These are phyloP conservation scores for Astrocystis sublimbata DNA, from an alignment of 495 filamentous ascomycete species.

Conservation along the genomic window DNA sequence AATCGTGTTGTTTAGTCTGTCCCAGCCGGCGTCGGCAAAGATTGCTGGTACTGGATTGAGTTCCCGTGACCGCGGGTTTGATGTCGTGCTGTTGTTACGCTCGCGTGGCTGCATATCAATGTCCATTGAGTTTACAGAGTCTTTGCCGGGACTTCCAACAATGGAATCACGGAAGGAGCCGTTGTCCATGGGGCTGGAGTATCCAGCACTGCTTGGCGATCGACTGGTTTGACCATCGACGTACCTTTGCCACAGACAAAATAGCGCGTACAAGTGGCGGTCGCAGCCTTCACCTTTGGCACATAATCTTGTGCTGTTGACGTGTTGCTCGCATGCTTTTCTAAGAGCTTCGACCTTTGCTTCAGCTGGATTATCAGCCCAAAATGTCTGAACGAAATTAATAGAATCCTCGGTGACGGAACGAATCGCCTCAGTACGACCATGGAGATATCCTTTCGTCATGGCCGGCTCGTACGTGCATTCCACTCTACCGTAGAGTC, in stretches of 20 bases:
- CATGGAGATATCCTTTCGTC: constrained; percentile 93
- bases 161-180: constrained; percentile 50
- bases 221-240: constrained; percentile 71
- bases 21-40: constrained; percentile 90
- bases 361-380: constrained; percentile 81
- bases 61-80: constrained; percentile 35
- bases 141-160: constrained; percentile 56
- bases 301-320: constrained; percentile 78
- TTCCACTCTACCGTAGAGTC: constrained; percentile 90
- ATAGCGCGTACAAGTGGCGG: constrained; percentile 89
- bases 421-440: constrained; percentile 90
- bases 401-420: constrained; percentile 78
- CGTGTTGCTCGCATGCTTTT: constrained; percentile 80
- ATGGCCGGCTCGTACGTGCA: constrained; percentile 97
- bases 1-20: constrained; percentile 92
- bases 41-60: constrained; percentile 65
- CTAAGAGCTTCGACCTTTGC: constrained; percentile 82
- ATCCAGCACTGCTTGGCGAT: constrained; percentile 54
- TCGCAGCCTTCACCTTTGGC: constrained; percentile 93
- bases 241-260: constrained; percentile 90
- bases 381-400: constrained; percentile 91
- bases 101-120: constrained; percentile 32
- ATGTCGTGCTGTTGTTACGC: constrained; percentile 37
- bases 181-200: constrained; percentile 58
- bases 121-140: constrained; percentile 45